Evolutionary conservation across 176 grass and related monocot species (phyloP).

Genomic region (Cocos nucifera): DNA sequence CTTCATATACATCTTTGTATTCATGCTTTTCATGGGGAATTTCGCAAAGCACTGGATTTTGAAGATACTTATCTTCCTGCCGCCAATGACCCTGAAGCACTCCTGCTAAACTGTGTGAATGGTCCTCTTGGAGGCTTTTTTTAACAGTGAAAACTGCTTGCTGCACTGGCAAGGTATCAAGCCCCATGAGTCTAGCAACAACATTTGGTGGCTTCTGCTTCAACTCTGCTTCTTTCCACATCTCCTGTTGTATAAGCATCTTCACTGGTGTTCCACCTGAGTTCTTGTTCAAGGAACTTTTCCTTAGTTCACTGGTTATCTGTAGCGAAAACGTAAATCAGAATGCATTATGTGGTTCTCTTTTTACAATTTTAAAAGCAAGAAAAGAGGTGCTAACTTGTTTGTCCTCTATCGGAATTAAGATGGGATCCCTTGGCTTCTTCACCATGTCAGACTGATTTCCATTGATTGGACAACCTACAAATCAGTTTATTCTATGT

Average conservation of each 20-base stretch:
- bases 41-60: constrained; percentile 14
- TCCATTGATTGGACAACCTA: constrained; percentile 44
- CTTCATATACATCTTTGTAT: constrained; percentile 14
- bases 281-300: constrained; percentile 38
- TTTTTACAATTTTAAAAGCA: too few relatives aligned
- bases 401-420: constrained; percentile 45
- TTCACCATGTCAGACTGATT: constrained; percentile 25
- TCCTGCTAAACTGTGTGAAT: constrained; percentile 21
- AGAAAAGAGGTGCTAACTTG: constrained; percentile 28
- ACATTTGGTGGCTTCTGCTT: constrained; percentile 61
- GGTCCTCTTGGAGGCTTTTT: constrained; percentile 15
- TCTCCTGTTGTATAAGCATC: constrained; percentile 84
- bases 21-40: constrained; percentile 5
- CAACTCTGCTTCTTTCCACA: constrained; percentile 55
- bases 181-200: constrained; percentile 85
- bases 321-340: constrained; percentile 9
- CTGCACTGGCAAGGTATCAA: constrained; percentile 39
- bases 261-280: constrained; percentile 50
- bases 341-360: background rate
- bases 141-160: constrained; percentile 18
- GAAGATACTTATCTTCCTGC: constrained; percentile 36
- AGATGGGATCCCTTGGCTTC: constrained; percentile 28
- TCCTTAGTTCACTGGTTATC: constrained; percentile 38
- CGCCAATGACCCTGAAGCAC: constrained; percentile 18
- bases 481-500: constrained; percentile 4